These are phyloP conservation scores for Elsinoe arachidis DNA, from an alignment of 2,329 filamentous ascomycete species.

Conservation along the genomic window DNA sequence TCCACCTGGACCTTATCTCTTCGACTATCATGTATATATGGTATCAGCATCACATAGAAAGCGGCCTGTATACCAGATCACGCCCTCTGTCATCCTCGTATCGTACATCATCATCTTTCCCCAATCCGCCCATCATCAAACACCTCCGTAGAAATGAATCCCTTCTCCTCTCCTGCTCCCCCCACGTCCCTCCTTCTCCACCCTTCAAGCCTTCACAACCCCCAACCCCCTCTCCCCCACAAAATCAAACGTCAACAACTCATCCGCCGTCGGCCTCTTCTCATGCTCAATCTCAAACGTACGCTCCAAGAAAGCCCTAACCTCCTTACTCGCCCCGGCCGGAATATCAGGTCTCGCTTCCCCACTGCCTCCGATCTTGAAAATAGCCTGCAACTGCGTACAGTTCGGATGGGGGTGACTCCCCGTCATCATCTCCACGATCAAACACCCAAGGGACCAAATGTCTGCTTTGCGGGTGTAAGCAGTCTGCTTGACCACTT, in stretches of 20 bases:
- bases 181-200: background rate
- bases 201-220: conserved; percentile 18
- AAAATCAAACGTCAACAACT: conserved; percentile 77
- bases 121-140: background rate
- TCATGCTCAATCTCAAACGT: conserved; percentile 97
- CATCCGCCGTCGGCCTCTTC: conserved; percentile 82
- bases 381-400: conserved; percentile 94
- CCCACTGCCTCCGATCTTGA: conserved; percentile 68
- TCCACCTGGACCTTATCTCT: background rate
- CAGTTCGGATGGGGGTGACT: conserved; percentile 94
- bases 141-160: background rate
- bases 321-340: conserved; percentile 75
- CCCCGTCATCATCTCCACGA: conserved; percentile 99
- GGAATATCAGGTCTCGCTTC: conserved; percentile 67
- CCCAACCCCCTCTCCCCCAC: conserved; percentile 18
- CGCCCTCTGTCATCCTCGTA: background rate
- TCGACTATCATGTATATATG: background rate
- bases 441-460: conserved; percentile 91
- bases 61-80: background rate
- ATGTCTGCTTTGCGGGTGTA: conserved; percentile 99
- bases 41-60: background rate
- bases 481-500: conserved; percentile 94
- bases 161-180: background rate
- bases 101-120: background rate
- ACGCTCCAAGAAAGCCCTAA: conserved; percentile 69